These are phyloP conservation scores for Leccinum proliferum DNA, from an alignment of 1,284 basidiomycete genomes.

Conservation along the genomic window DNA sequence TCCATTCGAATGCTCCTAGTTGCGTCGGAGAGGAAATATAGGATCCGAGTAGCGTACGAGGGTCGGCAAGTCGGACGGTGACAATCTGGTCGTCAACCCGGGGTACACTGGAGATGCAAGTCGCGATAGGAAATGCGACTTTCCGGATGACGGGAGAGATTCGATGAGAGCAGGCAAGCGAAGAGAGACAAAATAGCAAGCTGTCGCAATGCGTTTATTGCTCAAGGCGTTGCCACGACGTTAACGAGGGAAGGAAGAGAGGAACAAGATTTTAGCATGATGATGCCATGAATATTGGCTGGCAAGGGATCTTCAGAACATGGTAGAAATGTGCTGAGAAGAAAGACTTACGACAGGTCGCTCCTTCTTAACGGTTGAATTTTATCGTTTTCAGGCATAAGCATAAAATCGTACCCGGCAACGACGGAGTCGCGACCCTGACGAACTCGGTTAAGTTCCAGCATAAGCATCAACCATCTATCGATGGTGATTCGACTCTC, in stretches of 20 bases:
- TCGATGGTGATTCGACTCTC: no score
- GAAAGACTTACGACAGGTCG: no score
- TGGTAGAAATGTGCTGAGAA: no score
- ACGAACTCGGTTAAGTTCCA: no score
- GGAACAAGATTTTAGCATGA: conserved; percentile 44
- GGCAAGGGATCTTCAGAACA: conserved; percentile 1
- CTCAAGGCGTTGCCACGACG: conserved; percentile 67
- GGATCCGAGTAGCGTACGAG: conserved; percentile 90
- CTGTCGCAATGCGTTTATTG: conserved; percentile 51
- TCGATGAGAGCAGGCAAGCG: conserved; percentile 73
- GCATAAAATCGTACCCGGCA: no score
- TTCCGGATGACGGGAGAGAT: conserved; percentile 88
- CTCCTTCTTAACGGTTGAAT: no score
- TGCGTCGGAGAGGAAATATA: conserved; percentile 85
- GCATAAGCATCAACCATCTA: no score
- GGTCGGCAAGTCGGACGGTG: conserved; percentile 87
- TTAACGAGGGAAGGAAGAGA: conserved; percentile 28
- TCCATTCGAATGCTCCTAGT: conserved; percentile 94
- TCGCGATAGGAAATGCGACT: conserved; percentile 78
- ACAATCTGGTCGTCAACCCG: conserved; percentile 57
- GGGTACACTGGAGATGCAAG: conserved; percentile 66
- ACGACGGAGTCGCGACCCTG: no score
- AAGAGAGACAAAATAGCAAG: conserved; percentile 66
- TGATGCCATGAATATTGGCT: conserved; percentile 65
- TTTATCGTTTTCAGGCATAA: no score